phyloP scores from a whole-genome alignment of 1,284 basidiomycete species.

The Puccinia polysora region DNA sequence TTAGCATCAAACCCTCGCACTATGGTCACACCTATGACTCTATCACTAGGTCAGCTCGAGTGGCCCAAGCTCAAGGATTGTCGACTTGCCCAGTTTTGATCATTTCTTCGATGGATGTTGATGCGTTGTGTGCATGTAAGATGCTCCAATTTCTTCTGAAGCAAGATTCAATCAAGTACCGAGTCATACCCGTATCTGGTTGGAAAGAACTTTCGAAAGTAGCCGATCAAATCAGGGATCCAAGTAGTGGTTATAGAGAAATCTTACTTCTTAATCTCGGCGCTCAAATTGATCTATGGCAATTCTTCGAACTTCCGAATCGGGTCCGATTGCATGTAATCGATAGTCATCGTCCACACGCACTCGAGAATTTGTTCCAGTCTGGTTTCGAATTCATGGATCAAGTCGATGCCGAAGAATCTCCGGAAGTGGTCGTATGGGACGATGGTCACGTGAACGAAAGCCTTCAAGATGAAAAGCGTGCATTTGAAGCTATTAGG shows the following conservation, averaged over 20 bases:
- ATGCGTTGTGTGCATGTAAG: conserved; percentile 34
- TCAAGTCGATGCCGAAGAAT: not conserved
- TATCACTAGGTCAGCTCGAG: conserved; percentile 17
- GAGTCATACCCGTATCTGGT: conserved; percentile 28
- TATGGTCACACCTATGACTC: conserved; percentile 36
- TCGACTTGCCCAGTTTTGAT: conserved; percentile 34
- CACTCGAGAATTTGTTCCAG: conserved; percentile 81
- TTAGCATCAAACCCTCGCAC: conserved; percentile 27
- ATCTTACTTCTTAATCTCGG: conserved; percentile 91
- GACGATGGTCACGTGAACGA: conserved; percentile 4
- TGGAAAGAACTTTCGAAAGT: conserved; percentile 32
- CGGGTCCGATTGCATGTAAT: conserved; percentile 77
- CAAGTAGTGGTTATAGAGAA: not conserved
- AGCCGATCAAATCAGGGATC: not conserved
- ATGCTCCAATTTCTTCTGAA: conserved; percentile 34
- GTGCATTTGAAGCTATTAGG: conserved; percentile 7
- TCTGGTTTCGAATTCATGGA: conserved; percentile 6
- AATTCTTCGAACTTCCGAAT: conserved; percentile 53
- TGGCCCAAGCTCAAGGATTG: conserved; percentile 8
- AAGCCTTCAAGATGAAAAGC: not conserved
- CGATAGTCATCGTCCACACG: conserved; percentile 86
- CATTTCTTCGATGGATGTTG: conserved; percentile 30
- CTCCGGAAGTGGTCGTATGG: conserved; percentile 19
- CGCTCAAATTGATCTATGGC: conserved; percentile 73
- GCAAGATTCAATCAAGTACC: conserved; percentile 35